Evolutionary conservation across 805 yeast species (phyloP).

Genomic region (Metschnikowia colocasiae): DNA sequence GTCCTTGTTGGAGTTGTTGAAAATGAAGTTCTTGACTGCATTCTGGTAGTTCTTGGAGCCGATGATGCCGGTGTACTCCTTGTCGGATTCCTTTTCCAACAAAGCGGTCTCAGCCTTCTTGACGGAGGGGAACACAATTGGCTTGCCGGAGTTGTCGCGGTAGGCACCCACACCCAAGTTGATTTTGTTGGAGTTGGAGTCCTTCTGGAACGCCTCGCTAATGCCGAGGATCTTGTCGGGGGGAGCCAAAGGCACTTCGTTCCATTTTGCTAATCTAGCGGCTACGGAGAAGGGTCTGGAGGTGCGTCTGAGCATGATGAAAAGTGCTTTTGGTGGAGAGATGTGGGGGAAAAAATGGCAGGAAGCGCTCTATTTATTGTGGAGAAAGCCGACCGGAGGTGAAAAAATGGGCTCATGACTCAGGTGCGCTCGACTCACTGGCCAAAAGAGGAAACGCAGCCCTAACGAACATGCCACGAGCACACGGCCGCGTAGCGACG

Average conservation of each 20-base stretch:
- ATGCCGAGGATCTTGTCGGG: slow-evolving; percentile 86
- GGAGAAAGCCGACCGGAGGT: slow-evolving; percentile 11
- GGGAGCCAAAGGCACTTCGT: slow-evolving; percentile 52
- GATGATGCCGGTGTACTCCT: slow-evolving; percentile 83
- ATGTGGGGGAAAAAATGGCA: not conserved
- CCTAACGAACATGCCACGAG: too few species aligned
- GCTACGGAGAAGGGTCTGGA: slow-evolving; percentile 18
- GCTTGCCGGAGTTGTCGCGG: slow-evolving; percentile 82
- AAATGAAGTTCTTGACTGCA: slow-evolving; percentile 67
- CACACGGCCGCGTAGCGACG: too few species aligned
- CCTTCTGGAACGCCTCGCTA: slow-evolving; percentile 68
- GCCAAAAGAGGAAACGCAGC: not conserved
- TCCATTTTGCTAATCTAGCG: slow-evolving; percentile 22
- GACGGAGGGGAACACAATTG: slow-evolving; percentile 82
- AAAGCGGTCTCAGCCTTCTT: slow-evolving; percentile 57
- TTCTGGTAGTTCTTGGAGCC: slow-evolving; percentile 69
- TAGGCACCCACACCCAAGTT: slow-evolving; percentile 89
- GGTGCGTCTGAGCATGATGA: slow-evolving; percentile 19
- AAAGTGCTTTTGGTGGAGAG: not conserved
- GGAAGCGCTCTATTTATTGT: slow-evolving; percentile 5
- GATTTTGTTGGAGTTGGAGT: slow-evolving; percentile 53
- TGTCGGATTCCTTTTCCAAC: slow-evolving; percentile 51
- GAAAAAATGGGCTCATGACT: slow-evolving; percentile 8
- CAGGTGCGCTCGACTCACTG: slow-evolving; percentile 2
- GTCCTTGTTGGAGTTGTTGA: slow-evolving; percentile 55